phyloP scores from a whole-genome alignment of 352 stramenopile species.

The Globisporangium yorkense region DNA sequence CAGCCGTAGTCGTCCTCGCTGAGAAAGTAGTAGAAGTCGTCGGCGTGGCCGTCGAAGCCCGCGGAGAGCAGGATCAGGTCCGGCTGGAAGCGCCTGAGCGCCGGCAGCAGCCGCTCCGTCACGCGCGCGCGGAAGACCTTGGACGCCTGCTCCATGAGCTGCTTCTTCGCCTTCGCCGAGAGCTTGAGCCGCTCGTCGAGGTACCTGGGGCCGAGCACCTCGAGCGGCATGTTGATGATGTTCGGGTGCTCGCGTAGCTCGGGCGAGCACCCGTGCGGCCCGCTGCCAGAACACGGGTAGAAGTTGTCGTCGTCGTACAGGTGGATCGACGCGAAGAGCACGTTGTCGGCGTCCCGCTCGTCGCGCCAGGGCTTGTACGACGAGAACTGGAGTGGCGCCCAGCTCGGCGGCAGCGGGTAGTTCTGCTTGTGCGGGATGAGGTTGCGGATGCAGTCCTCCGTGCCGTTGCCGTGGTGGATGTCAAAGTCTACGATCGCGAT shows the following conservation, averaged over 20 bases:
- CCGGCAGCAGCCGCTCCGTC: conserved; percentile 33
- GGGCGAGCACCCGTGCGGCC: conserved; percentile 36
- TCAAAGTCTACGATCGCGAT: conserved; percentile 74
- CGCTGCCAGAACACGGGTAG: conserved; percentile 49
- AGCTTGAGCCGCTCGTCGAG: conserved; percentile 54
- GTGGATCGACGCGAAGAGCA: conserved; percentile 64
- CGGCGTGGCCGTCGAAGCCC: conserved; percentile 57
- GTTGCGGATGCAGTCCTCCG: conserved; percentile 62
- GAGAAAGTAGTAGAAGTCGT: conserved; percentile 73
- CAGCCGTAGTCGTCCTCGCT: conserved; percentile 84
- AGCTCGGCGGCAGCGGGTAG: conserved; percentile 57
- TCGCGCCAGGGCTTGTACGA: conserved; percentile 70
- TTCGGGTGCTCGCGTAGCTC: conserved; percentile 42
- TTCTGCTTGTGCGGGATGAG: conserved; percentile 53
- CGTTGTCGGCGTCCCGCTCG: conserved; percentile 52
- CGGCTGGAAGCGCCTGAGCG: conserved; percentile 39
- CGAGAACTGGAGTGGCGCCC: conserved; percentile 46
- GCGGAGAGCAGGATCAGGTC: conserved; percentile 69
- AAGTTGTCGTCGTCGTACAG: conserved; percentile 60
- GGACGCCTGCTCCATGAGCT: conserved; percentile 43
- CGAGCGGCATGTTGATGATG: conserved; percentile 51
- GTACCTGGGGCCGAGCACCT: conserved; percentile 43
- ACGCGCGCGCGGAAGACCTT: conserved; percentile 40
- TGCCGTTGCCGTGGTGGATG: conserved; percentile 88
- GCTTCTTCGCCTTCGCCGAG: conserved; percentile 42